Evolutionary conservation across 495 filamentous ascomycete genomes (phyloP), one percentile per base, ranked within the genome.

Genomic region (Podospora australis): DNA sequence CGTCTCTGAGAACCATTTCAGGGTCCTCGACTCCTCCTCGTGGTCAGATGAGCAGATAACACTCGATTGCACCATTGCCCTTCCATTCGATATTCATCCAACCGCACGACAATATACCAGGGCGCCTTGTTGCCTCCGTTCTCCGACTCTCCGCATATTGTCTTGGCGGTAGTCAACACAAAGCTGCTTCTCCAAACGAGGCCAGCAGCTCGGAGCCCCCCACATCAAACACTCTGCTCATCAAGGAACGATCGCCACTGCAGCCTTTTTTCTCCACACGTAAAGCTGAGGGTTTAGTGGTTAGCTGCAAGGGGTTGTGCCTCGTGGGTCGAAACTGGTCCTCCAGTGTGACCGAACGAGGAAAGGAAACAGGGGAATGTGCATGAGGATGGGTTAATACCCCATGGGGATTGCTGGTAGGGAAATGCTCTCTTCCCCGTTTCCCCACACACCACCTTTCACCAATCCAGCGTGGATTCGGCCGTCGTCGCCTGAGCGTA

Each of bases 381-480:
- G 61, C 58, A 62, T 62, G 52, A 59, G 23, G 50, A 44, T 49
- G 58, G 52, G 34, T 52, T 26, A 56, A 57, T 56, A 52, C 51
- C 54, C 50, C 56, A 58, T n/a, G n/a, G n/a, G n/a, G 53, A 62
- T 59, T 59, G 56, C 51, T 49, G 43, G 28, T 44, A 49, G 19
- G 26, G 39, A 14, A 34, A 39, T 44, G 28, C 46, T 35, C 49
- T 13, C 42, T 58, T 63, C 59, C 59, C 64, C 62, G 63, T 64
- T 44, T 58, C 29, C 9, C 42, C 39, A 44, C 39, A 17, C 36
- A 32, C 46, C 52, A 3, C 39, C 8, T 3, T 19, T 29, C 38
- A 50, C 59, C 62, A 60, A 63, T 65, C 51, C 52, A 44, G 29
- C 26, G 28, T 59, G 55, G 57, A 59, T 39, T 53, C 53, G 53